Percentiles rank a stretch among this genome's conserved stretches.
Evolutionary conservation across 2,329 filamentous ascomycete genomes (phyloP).

Genomic region (Beauveria varroae): DNA sequence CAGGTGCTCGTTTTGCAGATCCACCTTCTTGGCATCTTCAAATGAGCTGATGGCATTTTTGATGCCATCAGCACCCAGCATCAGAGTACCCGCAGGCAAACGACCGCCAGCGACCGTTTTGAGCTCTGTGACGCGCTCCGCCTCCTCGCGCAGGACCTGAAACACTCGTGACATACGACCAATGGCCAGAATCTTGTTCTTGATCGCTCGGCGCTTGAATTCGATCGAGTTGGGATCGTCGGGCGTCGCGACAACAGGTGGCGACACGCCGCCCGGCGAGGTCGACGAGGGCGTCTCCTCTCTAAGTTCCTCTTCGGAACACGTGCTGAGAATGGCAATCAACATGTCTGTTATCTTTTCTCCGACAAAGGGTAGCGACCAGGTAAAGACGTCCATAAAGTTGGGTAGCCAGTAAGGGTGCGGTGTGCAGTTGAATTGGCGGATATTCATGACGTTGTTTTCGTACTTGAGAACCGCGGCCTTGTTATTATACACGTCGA

Average conservation of each 20-base stretch:
- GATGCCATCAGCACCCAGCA: constrained; percentile 96
- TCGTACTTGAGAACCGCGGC: constrained; percentile 98
- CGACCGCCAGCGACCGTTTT: constrained; percentile 93
- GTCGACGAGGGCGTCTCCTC: constrained; percentile 70
- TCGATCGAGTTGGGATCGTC: constrained; percentile 76
- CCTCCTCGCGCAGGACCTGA: constrained; percentile 96
- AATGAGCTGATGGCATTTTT: constrained; percentile 97
- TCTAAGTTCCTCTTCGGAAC: constrained; percentile 96
- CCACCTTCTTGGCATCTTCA: constrained; percentile 93
- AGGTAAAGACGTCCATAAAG: constrained; percentile 99
- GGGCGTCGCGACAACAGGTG: constrained; percentile 43
- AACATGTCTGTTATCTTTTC: constrained; percentile 99
- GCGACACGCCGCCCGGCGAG: constrained; percentile 65
- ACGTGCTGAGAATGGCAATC: constrained; percentile 95
- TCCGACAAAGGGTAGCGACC: constrained; percentile 96
- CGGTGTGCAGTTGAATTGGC: constrained; percentile 98
- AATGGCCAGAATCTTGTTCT: constrained; percentile 99
- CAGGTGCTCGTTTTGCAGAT: constrained; percentile 90
- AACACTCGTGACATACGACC: constrained; percentile 94
- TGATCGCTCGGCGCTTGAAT: constrained; percentile 92
- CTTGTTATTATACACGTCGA: constrained; percentile 99
- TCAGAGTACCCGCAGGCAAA: constrained; percentile 88
- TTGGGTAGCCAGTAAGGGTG: constrained; percentile 99
- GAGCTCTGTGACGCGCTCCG: constrained; percentile 91
- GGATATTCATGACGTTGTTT: constrained; percentile 99